phyloP scores from a whole-genome alignment of 2,329 filamentous ascomycete genomes.

The Trichoderma sp. region DNA sequence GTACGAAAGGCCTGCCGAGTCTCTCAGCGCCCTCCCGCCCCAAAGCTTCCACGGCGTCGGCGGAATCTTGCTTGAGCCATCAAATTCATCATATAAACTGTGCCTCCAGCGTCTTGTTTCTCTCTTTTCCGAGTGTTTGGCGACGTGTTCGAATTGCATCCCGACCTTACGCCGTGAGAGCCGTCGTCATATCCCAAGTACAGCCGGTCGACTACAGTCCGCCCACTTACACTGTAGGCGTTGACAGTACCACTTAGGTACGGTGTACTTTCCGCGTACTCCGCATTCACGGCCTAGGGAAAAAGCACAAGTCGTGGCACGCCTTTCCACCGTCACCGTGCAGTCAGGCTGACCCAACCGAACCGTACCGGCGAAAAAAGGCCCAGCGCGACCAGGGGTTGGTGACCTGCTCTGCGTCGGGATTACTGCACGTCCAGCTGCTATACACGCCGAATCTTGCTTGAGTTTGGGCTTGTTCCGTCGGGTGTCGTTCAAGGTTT shows the following conservation, averaged over 20 bases:
- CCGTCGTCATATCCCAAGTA: background rate
- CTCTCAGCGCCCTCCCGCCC: background rate
- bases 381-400: background rate
- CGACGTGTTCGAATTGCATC: background rate
- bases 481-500: background rate
- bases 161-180: conserved; percentile 7
- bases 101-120: background rate
- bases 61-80: background rate
- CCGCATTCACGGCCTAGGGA: background rate
- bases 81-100: background rate
- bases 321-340: conserved; percentile 3
- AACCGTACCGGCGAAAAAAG: background rate
- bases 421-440: background rate
- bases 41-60: background rate
- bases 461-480: background rate
- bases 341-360: conserved; percentile 7
- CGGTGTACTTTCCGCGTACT: conserved; percentile 4
- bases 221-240: background rate
- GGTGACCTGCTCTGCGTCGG: background rate
- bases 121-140: background rate
- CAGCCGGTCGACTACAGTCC: background rate
- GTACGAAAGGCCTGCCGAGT: background rate
- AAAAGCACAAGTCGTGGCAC: background rate
- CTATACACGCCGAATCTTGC: background rate
- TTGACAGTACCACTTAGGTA: conserved; percentile 1